phyloP scores from a whole-genome alignment of 75 land plant species.

The Pinus tabuliformis region DNA sequence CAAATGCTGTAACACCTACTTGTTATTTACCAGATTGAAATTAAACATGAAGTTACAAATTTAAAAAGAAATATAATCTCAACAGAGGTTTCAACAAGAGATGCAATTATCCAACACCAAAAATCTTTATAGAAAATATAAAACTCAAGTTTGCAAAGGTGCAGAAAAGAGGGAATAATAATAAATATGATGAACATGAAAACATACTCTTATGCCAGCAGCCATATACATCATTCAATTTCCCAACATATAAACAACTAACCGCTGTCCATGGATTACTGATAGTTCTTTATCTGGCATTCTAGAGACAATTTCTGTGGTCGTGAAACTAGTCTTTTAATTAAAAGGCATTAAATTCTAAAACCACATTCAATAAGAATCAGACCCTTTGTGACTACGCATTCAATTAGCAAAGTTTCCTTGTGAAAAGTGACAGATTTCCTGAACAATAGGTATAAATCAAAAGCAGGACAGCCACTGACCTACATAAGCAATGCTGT shows the following conservation, averaged over 20 bases:
- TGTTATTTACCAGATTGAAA: no score
- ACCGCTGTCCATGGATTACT: no score
- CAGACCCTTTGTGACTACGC: background rate
- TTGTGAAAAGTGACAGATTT: background rate
- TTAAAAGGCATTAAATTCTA: background rate
- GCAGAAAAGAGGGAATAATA: no score
- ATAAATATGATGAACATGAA: no score
- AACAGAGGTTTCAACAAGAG: no score
- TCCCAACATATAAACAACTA: background rate
- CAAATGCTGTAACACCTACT: no score
- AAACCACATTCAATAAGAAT: background rate
- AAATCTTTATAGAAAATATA: no score
- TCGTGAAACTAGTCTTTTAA: background rate
- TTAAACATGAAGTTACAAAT: no score
- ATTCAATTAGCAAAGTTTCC: background rate
- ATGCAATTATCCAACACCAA: no score
- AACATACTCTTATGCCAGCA: no score
- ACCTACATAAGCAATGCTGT: conserved; percentile 95
- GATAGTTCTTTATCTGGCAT: background rate
- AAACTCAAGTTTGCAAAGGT: no score
- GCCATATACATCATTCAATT: background rate
- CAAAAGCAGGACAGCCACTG: conserved; percentile 10
- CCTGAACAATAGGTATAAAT: background rate
- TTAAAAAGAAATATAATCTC: no score
- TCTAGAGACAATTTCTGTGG: background rate